Conservation (phyloP, 148 eudicot genomes). For the Limonium bicolor region DNA sequence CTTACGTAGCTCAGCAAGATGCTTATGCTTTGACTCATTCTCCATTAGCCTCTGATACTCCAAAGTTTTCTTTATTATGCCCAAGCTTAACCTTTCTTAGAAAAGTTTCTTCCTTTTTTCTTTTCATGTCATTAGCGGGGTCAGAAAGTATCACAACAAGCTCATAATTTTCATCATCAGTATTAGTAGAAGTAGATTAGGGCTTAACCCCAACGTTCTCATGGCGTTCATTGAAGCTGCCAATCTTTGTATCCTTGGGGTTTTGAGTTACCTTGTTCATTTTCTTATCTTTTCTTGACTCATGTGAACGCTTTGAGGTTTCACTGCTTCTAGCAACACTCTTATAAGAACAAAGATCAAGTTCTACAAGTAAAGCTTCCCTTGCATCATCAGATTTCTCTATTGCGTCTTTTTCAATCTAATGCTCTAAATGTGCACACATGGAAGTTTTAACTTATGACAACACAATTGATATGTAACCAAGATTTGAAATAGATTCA, state of each 20-base stretch:
- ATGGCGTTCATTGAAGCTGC: slow-evolving; percentile 24
- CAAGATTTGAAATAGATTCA: slow-evolving; percentile 43
- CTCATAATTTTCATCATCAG: slow-evolving; percentile 27
- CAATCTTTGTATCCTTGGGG: slow-evolving; percentile 63
- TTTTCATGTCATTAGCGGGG: slow-evolving; percentile 22
- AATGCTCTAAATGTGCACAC: slow-evolving; percentile 79
- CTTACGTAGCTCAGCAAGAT: slow-evolving; percentile 62
- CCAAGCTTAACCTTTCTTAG: slow-evolving; percentile 62
- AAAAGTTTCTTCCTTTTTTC: slow-evolving; percentile 46
- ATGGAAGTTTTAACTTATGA: slow-evolving; percentile 62
- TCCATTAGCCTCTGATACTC: slow-evolving; percentile 77
- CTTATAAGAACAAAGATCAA: slow-evolving; percentile 78
- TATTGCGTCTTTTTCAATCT: slow-evolving; percentile 88
- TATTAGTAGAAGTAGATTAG: slow-evolving; percentile 21
- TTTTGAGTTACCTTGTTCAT: slow-evolving; percentile 52
- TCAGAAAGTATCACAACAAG: slow-evolving; percentile 15
- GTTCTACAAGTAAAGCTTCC: slow-evolving; percentile 92
- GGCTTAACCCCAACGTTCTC: slow-evolving; percentile 43
- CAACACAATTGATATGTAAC: slow-evolving; percentile 49
- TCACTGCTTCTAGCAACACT: slow-evolving; percentile 32
- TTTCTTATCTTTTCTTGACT: slow-evolving; percentile 70
- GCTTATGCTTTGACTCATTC: slow-evolving; percentile 85
- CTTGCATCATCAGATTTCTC: slow-evolving; percentile 98
- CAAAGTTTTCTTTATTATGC: slow-evolving; percentile 90
- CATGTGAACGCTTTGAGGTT: slow-evolving; percentile 34